Conservation (phyloP, 1,284 basidiomycete genomes). For the Ustilago curta region DNA sequence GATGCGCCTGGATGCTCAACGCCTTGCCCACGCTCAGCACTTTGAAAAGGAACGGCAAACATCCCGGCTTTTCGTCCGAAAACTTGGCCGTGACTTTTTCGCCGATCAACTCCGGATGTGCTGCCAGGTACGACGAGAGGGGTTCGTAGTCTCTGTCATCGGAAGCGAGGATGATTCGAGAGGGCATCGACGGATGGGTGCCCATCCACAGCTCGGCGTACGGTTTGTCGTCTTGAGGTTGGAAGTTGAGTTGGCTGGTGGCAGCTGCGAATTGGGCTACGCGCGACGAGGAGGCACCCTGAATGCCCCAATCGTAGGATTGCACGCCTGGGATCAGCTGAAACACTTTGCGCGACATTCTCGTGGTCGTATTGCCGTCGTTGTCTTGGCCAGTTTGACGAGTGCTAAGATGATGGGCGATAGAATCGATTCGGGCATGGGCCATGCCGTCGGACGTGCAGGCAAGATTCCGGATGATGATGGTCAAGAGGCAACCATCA, state of each 20-base stretch:
- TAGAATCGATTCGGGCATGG: constrained; percentile 2
- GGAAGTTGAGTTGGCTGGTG: constrained; percentile 46
- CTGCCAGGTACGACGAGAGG: constrained; percentile 46
- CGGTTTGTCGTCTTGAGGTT: constrained; percentile 40
- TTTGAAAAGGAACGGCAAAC: constrained; percentile 67
- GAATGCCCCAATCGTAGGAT: constrained; percentile 68
- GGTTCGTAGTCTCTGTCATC: neutral
- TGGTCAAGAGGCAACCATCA: neutral
- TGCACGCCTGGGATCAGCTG: constrained; percentile 66
- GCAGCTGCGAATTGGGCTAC: constrained; percentile 61
- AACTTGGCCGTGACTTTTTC: constrained; percentile 35
- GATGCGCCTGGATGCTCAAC: constrained; percentile 96
- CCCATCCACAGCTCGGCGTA: constrained; percentile 86
- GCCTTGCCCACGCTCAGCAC: constrained; percentile 88
- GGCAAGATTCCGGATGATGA: neutral
- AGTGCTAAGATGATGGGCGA: constrained; percentile 13
- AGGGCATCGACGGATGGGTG: constrained; percentile 90
- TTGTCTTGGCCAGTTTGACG: neutral
- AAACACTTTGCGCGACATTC: constrained; percentile 29
- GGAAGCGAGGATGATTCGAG: constrained; percentile 72
- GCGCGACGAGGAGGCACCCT: constrained; percentile 30
- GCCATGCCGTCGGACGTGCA: too few species aligned
- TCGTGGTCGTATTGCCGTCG: neutral
- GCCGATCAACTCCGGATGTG: constrained; percentile 56
- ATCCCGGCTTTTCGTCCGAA: constrained; percentile 33